phyloP scores from a whole-genome alignment of 2,329 filamentous ascomycete genomes.

The Verticillium alfalfae region DNA sequence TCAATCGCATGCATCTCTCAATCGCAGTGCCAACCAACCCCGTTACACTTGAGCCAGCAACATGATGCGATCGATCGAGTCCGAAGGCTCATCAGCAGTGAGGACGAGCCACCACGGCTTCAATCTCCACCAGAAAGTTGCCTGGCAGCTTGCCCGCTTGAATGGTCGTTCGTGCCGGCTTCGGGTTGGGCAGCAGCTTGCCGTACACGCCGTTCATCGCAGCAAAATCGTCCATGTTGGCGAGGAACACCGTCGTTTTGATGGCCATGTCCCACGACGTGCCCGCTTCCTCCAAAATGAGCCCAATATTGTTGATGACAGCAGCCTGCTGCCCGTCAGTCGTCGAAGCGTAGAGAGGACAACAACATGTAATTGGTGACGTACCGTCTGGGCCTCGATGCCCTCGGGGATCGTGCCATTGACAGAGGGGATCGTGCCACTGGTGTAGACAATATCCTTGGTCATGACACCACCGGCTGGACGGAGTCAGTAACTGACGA shows the following conservation, averaged over 20 bases:
- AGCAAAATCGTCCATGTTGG: slow-evolving; percentile 14
- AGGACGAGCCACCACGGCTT: slow-evolving; percentile 5
- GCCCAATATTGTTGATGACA: slow-evolving; percentile 10
- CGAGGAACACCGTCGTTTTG: slow-evolving; percentile 13
- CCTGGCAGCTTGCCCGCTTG: slow-evolving; percentile 12
- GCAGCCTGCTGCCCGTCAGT: background rate
- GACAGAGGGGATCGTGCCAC: slow-evolving; percentile 10
- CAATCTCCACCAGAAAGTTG: slow-evolving; percentile 11
- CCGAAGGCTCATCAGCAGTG: slow-evolving; percentile 17
- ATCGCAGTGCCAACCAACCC: too few species aligned
- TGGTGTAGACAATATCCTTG: slow-evolving; percentile 10
- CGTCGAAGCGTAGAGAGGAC: background rate
- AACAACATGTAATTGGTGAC: background rate
- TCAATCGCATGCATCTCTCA: too few species aligned
- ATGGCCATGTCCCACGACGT: slow-evolving; percentile 13
- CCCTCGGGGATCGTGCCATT: slow-evolving; percentile 13
- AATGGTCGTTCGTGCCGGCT: slow-evolving; percentile 10
- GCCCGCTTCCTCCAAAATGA: slow-evolving; percentile 13
- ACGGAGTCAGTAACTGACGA: background rate
- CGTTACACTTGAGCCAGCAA: background rate
- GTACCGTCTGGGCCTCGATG: slow-evolving; percentile 13
- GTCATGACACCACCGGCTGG: slow-evolving; percentile 11
- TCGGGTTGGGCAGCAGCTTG: slow-evolving; percentile 8
- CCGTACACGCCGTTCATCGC: slow-evolving; percentile 14
- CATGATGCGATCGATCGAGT: background rate